Base-by-base conservation (phyloP, 176 grass and related monocot species). In the Juncus inflexus region DNA sequence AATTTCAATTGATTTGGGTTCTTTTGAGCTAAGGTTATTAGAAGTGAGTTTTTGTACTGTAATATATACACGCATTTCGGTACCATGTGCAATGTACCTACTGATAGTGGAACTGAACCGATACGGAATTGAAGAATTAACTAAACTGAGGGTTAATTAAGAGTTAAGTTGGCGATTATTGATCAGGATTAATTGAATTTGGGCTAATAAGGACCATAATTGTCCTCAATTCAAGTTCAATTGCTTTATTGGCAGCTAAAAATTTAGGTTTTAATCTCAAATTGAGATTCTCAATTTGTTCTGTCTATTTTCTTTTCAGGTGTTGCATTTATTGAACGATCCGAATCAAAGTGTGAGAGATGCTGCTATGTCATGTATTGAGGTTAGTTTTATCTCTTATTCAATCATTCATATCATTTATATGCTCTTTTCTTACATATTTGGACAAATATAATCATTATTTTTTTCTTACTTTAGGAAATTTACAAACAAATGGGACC, bases 331-430 rank as follows among this genome's bases (percentile, higher is more conserved):
- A 70, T 79, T 96, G 79, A 91, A 87, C 64, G 92, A 96, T 71
- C 76, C 92, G 0, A 91, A 96, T 37, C 87, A 91, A 78, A 83
- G 84, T 74, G 92, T 96, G 47, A 85, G 91, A 74, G 91, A 88
- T 15, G 82, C 91, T 76, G 79, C 84, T 55, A 81, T 83, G 35
- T 88, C 60, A 71, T 96, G 91, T 76, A 83, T 96, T 79, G 92
- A 89, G 92, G 81, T 84, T 57, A 54, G 81, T 66, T 38, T 66
- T 37, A 7, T 75, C 38, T 61, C 15, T 47, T 42, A 58, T 71
- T 71, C 42, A 9, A 45, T 71, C 37, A 40, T 28, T 71, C 37
- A 47, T 6, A 47, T 47, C 9, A 47, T 9, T 9, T 6, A 47
- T 47, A 47, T 47, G 9, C 43, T 28, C 19, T 47, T 47, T 9